These are phyloP conservation scores for Dactylonectria estremocensis DNA, from an alignment of 2,329 filamentous ascomycete genomes.

Conservation along the genomic window DNA sequence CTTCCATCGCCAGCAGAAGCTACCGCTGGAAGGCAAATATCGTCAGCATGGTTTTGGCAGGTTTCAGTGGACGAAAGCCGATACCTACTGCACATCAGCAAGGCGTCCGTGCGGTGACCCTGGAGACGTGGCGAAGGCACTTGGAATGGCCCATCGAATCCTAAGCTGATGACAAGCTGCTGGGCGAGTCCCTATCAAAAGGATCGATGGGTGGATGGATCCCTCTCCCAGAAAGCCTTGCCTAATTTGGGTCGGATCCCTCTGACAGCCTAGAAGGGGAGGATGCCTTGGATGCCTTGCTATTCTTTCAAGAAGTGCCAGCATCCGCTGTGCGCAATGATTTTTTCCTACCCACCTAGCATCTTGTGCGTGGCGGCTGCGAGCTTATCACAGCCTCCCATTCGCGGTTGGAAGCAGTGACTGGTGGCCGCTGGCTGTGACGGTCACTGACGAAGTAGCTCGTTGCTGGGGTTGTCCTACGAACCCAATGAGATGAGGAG, in stretches of 20 bases:
- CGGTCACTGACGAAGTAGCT: slow-evolving; percentile 11
- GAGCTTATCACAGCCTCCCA: slow-evolving; percentile 25
- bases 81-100: slow-evolving; percentile 3
- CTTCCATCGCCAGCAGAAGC: not conserved
- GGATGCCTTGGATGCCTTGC: not conserved
- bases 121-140: slow-evolving; percentile 21
- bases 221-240: slow-evolving; percentile 6
- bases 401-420: slow-evolving; percentile 12
- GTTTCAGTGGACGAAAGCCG: not conserved
- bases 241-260: slow-evolving; percentile 4
- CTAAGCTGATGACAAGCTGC: slow-evolving; percentile 4
- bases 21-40: not conserved
- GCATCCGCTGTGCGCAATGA: not conserved
- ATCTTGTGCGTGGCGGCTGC: slow-evolving; percentile 24
- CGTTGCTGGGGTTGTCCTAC: slow-evolving; percentile 11
- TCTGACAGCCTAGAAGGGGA: not conserved
- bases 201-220: slow-evolving; percentile 14
- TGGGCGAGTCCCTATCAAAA: slow-evolving; percentile 1
- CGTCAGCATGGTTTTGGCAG: not conserved
- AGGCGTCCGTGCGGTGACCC: slow-evolving; percentile 21
- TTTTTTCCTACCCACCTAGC: slow-evolving; percentile 3
- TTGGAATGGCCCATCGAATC: not conserved
- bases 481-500: slow-evolving; percentile 24
- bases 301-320: not conserved
- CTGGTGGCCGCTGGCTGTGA: slow-evolving; percentile 8